These are phyloP conservation scores for Diaporthe longicolla DNA, from an alignment of 2,329 filamentous ascomycete species.

Conservation along the genomic window DNA sequence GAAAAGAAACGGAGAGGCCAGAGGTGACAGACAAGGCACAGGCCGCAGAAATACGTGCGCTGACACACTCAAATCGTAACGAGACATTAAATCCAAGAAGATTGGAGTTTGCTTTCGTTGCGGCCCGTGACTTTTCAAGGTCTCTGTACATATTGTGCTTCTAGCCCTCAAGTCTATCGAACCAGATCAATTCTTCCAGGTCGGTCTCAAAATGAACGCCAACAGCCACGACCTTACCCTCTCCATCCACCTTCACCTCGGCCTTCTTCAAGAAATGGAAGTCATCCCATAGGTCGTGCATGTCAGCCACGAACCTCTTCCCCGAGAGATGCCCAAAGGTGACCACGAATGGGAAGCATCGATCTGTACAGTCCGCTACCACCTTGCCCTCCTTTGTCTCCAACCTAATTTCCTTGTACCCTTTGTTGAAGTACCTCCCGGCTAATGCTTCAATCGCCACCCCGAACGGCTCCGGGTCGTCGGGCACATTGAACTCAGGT, in stretches of 20 bases:
- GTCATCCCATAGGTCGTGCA: constrained; percentile 18
- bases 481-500: background rate
- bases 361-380: constrained; percentile 9
- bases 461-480: constrained; percentile 4
- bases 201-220: constrained; percentile 12
- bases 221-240: background rate
- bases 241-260: background rate
- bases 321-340: constrained; percentile 13
- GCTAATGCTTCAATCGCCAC: background rate
- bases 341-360: constrained; percentile 17
- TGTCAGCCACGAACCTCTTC: background rate
- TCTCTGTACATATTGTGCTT: background rate
- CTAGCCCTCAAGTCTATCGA: background rate
- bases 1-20: no score
- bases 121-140: background rate
- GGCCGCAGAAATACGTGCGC: background rate
- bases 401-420: constrained; percentile 12
- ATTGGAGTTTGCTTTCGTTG: background rate
- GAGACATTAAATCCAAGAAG: background rate
- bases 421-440: constrained; percentile 17
- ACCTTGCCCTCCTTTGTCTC: constrained; percentile 11
- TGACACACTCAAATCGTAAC: background rate
- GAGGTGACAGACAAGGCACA: no score
- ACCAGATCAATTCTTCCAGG: constrained; percentile 16
- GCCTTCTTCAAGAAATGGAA: constrained; percentile 8